phyloP scores from a whole-genome alignment of 2,329 filamentous ascomycete species.

The Trichoderma harzianum region DNA sequence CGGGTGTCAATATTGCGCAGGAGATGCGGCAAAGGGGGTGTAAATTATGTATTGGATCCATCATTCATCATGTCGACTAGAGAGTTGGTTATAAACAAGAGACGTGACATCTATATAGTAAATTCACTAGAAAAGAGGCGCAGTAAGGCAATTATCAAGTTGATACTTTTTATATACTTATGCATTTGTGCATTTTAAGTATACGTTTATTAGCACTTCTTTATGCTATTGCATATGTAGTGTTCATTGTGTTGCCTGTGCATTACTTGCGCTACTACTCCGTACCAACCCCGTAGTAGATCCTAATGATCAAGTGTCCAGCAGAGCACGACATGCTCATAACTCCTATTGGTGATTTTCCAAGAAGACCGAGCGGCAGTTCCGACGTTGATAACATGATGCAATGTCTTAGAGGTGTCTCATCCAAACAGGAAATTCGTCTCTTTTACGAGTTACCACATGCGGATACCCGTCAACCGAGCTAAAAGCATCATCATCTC shows the following conservation, averaged over 20 bases:
- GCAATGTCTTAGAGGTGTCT: background rate
- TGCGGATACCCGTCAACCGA: background rate
- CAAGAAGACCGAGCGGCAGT: too few relatives aligned
- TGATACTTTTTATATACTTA: background rate
- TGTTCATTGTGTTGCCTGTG: background rate
- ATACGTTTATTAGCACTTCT: background rate
- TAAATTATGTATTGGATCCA: background rate
- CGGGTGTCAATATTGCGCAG: slow-evolving; percentile 19
- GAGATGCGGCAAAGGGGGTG: background rate
- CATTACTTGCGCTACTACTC: background rate
- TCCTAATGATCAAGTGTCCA: background rate
- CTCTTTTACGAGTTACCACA: background rate
- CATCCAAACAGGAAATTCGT: background rate
- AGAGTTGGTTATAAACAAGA: background rate
- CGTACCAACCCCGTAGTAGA: background rate
- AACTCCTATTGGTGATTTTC: background rate
- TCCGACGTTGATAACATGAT: background rate
- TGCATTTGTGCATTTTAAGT: background rate
- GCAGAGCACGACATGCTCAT: background rate
- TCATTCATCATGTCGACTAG: background rate
- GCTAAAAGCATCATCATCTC: background rate
- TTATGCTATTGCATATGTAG: background rate
- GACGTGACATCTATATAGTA: background rate
- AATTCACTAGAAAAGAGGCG: background rate
- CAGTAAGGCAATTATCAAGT: background rate